Percentiles rank a stretch among this genome's conserved stretches.
These are phyloP conservation scores for bread wheat (Triticum aestivum) DNA, from an alignment of 176 grass and related monocot species.

Conservation along the genomic window DNA sequence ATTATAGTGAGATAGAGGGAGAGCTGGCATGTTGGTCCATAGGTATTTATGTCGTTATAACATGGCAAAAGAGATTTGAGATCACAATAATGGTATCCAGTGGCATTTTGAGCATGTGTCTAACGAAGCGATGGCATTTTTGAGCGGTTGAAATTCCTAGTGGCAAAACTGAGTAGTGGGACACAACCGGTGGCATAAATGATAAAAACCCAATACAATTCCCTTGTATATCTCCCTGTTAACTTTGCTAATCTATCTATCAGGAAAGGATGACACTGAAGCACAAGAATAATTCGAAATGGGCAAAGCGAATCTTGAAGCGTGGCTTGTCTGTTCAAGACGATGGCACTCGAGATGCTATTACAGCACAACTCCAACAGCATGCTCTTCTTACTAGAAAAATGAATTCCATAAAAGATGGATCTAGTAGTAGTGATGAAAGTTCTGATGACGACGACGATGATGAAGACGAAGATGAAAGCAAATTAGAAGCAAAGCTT, in stretches of 20 bases:
- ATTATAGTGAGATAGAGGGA: too few species aligned
- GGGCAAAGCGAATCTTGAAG: conserved; percentile 82
- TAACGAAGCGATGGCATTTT: too few species aligned
- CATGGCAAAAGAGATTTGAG: too few species aligned
- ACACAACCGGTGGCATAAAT: too few species aligned
- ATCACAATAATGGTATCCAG: too few species aligned
- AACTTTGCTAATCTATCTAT: background rate
- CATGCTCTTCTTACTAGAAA: conserved; percentile 83
- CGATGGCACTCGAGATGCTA: conserved; percentile 81
- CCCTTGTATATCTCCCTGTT: background rate
- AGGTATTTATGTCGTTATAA: too few species aligned
- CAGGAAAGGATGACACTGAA: conserved; percentile 93
- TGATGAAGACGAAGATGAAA: conserved; percentile 31
- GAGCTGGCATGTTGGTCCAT: too few species aligned
- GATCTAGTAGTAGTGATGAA: conserved; percentile 69
- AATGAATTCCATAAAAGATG: conserved; percentile 79
- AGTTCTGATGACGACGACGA: conserved; percentile 63
- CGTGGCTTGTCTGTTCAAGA: conserved; percentile 84
- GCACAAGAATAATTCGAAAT: conserved; percentile 89
- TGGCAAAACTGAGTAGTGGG: too few species aligned
- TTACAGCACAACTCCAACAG: conserved; percentile 75
- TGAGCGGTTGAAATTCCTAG: too few species aligned
- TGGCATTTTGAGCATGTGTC: too few species aligned
- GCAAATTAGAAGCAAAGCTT: conserved; percentile 43
- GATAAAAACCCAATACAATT: background rate